Percentiles rank a stretch among this genome's conserved stretches.
Conservation (phyloP, 2,329 filamentous ascomycete species). For the Ophiosphaerella narmari region DNA sequence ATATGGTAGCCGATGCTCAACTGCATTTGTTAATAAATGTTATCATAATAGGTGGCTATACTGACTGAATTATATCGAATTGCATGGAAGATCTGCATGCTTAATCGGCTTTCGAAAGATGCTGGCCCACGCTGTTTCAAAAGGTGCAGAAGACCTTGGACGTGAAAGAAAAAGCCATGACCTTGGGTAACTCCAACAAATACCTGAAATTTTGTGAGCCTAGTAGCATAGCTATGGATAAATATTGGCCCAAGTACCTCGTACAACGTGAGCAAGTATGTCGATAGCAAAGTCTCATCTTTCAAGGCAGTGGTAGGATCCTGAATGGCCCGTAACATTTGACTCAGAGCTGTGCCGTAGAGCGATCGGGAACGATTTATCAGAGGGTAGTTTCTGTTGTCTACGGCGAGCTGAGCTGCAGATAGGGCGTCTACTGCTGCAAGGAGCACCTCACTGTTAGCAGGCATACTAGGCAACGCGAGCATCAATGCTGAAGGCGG, state of each 20-base stretch:
- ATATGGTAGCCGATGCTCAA: slow-evolving; percentile 42
- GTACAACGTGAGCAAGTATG: slow-evolving; percentile 41
- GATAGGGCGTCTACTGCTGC: slow-evolving; percentile 42
- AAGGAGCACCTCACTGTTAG: slow-evolving; percentile 35
- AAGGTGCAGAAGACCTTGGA: slow-evolving; percentile 41
- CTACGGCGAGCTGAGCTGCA: slow-evolving; percentile 41
- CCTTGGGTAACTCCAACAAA: slow-evolving; percentile 42
- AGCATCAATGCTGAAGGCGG: slow-evolving; percentile 44
- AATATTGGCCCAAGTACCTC: slow-evolving; percentile 23
- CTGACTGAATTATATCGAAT: slow-evolving; percentile 43
- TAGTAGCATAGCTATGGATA: background rate
- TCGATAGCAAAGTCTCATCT: slow-evolving; percentile 43
- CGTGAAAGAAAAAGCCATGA: slow-evolving; percentile 45
- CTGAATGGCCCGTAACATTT: slow-evolving; percentile 38
- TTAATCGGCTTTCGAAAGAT: slow-evolving; percentile 35
- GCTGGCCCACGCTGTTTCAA: slow-evolving; percentile 38
- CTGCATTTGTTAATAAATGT: slow-evolving; percentile 21
- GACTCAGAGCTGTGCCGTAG: slow-evolving; percentile 40
- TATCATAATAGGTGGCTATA: background rate
- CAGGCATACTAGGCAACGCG: slow-evolving; percentile 36
- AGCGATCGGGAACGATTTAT: slow-evolving; percentile 42
- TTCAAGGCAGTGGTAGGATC: slow-evolving; percentile 30
- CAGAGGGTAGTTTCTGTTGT: slow-evolving; percentile 33
- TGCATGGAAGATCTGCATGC: slow-evolving; percentile 41
- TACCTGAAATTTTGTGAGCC: slow-evolving; percentile 24